Evolutionary conservation across 495 filamentous ascomycete genomes (phyloP), one percentile per base, ranked within the genome.

Genomic region (Baudoinia panamericana): DNA sequence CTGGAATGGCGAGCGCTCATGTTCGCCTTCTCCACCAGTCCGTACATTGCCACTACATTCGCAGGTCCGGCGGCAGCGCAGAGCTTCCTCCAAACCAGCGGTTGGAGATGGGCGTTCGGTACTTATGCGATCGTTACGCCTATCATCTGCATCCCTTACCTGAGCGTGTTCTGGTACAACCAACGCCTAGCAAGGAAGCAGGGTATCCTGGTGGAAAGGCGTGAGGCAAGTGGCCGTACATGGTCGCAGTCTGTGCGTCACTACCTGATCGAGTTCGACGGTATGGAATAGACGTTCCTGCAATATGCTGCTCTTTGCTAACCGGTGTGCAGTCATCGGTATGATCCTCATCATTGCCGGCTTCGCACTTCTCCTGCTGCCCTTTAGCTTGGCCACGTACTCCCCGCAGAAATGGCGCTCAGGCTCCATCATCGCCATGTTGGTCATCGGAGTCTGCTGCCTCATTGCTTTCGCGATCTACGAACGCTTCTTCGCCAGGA

Each of bases 31-130:
- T 57, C 65, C 22, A 62, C 56, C n/a, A 77, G 77, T 0, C 78
- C 78, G 3, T 79, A 76, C 56, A 78, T 81, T 39, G 67, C 68
- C 45, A 80, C 76, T 18, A 72, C 72, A 34, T 67, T 71, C 43
- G 59, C 67, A 20, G 65, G 65, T 4, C 57, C 67, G 4, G 64
- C 63, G 19, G 58, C 68, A 4, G 58, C 70, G 3, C 41, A 64
- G 4, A 56, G 56, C 12, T 63, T 76, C 44, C 54, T 68, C 28
- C 35, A 61, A 18, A 52, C 64, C 1, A 54, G 62, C 12, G 62
- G 65, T 32, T 82, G 69, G 66, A 65, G 74, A 25, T 82, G 77
- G 79, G 44, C 50, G 20, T 62, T 65, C 32, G 56, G 65, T 13
- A 60, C 57, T 35, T 66, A 72, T 31, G 50, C 64, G 21, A 74